These are phyloP conservation scores for Candida ipomoeae DNA, from an alignment of 805 yeast species.

Conservation along the genomic window DNA sequence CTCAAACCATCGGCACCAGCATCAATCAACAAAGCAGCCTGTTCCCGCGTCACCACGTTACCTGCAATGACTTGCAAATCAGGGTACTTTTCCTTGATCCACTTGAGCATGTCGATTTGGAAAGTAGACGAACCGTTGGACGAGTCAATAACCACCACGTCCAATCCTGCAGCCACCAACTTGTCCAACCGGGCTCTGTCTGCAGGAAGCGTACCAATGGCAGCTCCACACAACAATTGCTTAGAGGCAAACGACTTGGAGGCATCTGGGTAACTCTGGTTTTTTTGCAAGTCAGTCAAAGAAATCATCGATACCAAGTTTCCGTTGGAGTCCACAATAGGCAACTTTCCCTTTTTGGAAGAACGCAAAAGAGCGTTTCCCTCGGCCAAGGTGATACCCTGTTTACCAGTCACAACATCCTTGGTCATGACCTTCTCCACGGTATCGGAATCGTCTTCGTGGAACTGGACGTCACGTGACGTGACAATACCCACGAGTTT, in stretches of 20 bases:
- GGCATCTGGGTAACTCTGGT: slow-evolving; percentile 88
- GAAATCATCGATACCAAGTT: slow-evolving; percentile 84
- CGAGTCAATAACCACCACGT: slow-evolving; percentile 92
- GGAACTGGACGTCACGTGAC: slow-evolving; percentile 95
- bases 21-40: slow-evolving; percentile 82
- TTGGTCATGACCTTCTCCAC: slow-evolving; percentile 86
- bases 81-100: slow-evolving; percentile 79
- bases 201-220: slow-evolving; percentile 89
- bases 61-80: slow-evolving; percentile 91
- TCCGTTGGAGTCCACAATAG: slow-evolving; percentile 76
- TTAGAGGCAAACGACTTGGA: slow-evolving; percentile 90
- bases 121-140: slow-evolving; percentile 96
- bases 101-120: slow-evolving; percentile 90
- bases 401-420: slow-evolving; percentile 76
- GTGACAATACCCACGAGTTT: slow-evolving; percentile 94
- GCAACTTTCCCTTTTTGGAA: slow-evolving; percentile 96
- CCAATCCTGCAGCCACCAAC: slow-evolving; percentile 94
- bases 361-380: slow-evolving; percentile 89
- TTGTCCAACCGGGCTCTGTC: slow-evolving; percentile 80
- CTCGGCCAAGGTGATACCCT: slow-evolving; percentile 75
- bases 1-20: slow-evolving; percentile 98
- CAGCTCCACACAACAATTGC: slow-evolving; percentile 98
- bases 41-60: slow-evolving; percentile 98
- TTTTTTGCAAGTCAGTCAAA: slow-evolving; percentile 95
- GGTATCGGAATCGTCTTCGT: slow-evolving; percentile 59